Evolutionary conservation across 208 protist genomes (phyloP).

Genomic region (Acanthamoeba culbertsoni): DNA sequence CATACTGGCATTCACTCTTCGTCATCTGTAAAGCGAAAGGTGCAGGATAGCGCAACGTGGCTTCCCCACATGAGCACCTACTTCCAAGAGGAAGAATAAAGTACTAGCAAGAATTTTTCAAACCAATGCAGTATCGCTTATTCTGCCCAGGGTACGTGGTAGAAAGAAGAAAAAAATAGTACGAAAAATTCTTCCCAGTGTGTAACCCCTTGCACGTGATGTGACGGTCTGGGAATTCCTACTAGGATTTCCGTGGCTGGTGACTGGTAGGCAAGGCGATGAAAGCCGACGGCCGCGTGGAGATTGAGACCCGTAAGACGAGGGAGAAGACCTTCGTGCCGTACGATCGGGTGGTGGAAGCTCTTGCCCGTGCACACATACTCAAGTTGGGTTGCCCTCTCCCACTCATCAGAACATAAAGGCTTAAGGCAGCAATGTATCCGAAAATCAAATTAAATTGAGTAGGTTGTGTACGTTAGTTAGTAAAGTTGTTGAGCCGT

Average conservation of each 20-base stretch:
- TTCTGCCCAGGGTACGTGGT: no score
- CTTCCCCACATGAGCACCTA: background rate
- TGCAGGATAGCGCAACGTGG: background rate
- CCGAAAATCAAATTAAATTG: no score
- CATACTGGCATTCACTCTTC: background rate
- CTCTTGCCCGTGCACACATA: background rate
- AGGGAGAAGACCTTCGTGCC: conserved; percentile 14
- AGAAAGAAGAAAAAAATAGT: no score
- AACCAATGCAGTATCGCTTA: no score
- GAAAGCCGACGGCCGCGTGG: conserved; percentile 29
- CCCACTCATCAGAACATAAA: no score
- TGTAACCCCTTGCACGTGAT: no score
- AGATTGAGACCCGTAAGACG: conserved; percentile 3
- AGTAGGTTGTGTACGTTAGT: no score
- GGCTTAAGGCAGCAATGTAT: no score
- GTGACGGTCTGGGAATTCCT: no score
- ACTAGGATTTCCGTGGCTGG: conserved; percentile 51
- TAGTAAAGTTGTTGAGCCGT: no score
- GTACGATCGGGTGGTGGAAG: background rate
- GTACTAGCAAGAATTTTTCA: no score
- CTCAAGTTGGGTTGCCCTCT: background rate
- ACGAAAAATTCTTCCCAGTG: no score
- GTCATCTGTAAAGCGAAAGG: background rate
- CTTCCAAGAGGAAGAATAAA: background rate
- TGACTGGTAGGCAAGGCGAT: conserved; percentile 34